These are phyloP conservation scores for Saccharomycopsis hybrid DNA, from an alignment of 1,139 yeast species.

Conservation along the genomic window DNA sequence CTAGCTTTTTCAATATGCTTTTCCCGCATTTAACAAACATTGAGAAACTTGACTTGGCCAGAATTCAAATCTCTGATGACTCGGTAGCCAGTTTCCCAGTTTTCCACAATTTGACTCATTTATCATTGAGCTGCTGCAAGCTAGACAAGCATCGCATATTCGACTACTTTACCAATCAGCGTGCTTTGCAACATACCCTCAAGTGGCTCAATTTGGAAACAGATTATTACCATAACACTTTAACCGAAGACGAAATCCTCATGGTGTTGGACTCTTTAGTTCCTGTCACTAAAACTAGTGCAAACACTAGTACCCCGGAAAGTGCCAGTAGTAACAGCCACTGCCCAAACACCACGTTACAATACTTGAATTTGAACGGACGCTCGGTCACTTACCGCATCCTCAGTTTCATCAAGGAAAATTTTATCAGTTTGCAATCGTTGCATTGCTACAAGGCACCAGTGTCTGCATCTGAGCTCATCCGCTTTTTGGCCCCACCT, in stretches of 20 bases:
- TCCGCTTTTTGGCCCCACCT: not conserved
- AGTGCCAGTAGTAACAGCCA: too few relatives aligned
- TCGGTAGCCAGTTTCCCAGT: conserved; percentile 5
- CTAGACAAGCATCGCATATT: conserved; percentile 10
- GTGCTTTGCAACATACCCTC: not conserved
- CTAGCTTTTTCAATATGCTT: conserved; percentile 1
- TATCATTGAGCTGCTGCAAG: conserved; percentile 13
- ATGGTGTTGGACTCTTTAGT: conserved; percentile 8
- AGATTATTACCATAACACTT: not conserved
- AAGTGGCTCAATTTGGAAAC: conserved; percentile 16
- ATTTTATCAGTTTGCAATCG: conserved; percentile 9
- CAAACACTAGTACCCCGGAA: not conserved
- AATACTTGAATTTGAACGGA: conserved; percentile 16
- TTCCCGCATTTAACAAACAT: conserved; percentile 5
- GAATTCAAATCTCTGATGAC: not conserved
- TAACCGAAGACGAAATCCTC: conserved; percentile 12
- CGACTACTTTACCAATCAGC: conserved; percentile 15
- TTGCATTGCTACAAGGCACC: conserved; percentile 7
- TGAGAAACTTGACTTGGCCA: conserved; percentile 9
- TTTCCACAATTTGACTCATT: conserved; percentile 11
- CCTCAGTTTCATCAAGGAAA: conserved; percentile 7
- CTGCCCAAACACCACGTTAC: conserved; percentile 10
- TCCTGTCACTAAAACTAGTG: not conserved
- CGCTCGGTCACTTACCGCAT: conserved; percentile 1
- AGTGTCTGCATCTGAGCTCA: conserved; percentile 2